These are phyloP conservation scores for Lantana camara DNA, from an alignment of 257 asterid species.

Conservation along the genomic window DNA sequence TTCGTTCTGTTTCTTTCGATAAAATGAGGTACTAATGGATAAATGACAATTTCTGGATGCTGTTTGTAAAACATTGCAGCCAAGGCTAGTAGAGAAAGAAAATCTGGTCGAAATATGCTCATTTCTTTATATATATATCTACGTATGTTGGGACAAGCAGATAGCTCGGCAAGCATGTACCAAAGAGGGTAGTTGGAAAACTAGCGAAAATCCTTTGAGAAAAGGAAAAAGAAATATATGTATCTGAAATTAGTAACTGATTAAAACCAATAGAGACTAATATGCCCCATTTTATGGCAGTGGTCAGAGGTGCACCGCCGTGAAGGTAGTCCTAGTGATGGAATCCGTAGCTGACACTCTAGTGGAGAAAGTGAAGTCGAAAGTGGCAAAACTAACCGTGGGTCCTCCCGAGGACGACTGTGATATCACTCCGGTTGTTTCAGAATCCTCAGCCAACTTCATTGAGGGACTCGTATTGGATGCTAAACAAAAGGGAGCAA, in stretches of 20 bases:
- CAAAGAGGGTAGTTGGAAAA: too few relatives aligned
- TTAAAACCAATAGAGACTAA: too few relatives aligned
- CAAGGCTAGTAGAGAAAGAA: too few relatives aligned
- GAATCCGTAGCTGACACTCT: conserved; percentile 79
- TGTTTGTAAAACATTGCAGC: not conserved
- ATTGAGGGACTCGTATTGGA: conserved; percentile 90
- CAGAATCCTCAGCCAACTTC: conserved; percentile 94
- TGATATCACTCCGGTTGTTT: conserved; percentile 89
- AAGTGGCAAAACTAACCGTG: conserved; percentile 71
- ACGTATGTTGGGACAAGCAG: too few relatives aligned
- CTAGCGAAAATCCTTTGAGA: too few relatives aligned
- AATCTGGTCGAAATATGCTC: too few relatives aligned
- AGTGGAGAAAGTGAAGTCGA: conserved; percentile 79
- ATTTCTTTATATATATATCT: too few relatives aligned
- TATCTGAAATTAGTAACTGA: too few relatives aligned
- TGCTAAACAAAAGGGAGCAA: conserved; percentile 83
- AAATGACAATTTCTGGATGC: not conserved
- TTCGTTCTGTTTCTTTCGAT: not conserved
- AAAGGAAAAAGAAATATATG: too few relatives aligned
- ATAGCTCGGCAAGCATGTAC: too few relatives aligned
- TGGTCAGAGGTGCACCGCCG: conserved; percentile 88
- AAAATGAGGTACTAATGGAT: not conserved
- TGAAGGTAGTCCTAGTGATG: conserved; percentile 90
- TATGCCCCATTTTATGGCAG: conserved; percentile 1
- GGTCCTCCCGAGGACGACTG: conserved; percentile 79